phyloP scores from a whole-genome alignment of 495 filamentous ascomycete species.

The Penicillium robsamsonii region DNA sequence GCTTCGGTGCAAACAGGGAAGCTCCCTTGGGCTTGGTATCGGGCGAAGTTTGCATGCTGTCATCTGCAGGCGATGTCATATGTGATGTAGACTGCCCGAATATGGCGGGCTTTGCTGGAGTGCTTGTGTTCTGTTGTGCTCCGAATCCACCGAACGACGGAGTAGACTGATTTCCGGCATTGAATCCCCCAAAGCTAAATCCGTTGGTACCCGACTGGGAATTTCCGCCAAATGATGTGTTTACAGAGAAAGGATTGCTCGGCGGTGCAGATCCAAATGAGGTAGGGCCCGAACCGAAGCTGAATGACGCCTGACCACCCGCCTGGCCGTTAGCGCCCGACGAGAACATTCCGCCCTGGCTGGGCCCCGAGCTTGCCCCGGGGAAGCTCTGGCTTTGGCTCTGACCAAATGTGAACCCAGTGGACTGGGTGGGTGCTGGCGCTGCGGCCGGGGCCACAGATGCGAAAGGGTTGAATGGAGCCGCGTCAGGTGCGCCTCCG shows the following conservation, averaged over 20 bases:
- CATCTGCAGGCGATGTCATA: slow-evolving; percentile 25
- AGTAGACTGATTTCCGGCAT: slow-evolving; percentile 17
- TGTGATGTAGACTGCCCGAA: slow-evolving; percentile 25
- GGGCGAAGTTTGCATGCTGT: slow-evolving; percentile 47
- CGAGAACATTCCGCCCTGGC: slow-evolving; percentile 38
- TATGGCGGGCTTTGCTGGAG: slow-evolving; percentile 16
- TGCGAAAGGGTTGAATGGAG: slow-evolving; percentile 27
- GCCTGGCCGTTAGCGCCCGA: slow-evolving; percentile 34
- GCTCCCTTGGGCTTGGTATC: slow-evolving; percentile 34
- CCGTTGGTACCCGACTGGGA: slow-evolving; percentile 17
- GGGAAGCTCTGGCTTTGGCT: slow-evolving; percentile 49
- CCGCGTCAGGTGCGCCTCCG: slow-evolving; percentile 18
- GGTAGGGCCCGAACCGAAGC: slow-evolving; percentile 33
- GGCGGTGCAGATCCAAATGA: slow-evolving; percentile 20
- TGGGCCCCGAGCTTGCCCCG: slow-evolving; percentile 32
- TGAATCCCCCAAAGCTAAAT: slow-evolving; percentile 27
- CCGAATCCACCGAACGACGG: slow-evolving; percentile 29
- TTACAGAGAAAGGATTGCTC: slow-evolving; percentile 44
- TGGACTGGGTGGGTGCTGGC: slow-evolving; percentile 29
- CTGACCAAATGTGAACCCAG: slow-evolving; percentile 45
- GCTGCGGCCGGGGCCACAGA: slow-evolving; percentile 33
- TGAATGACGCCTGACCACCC: slow-evolving; percentile 34
- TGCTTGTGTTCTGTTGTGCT: slow-evolving; percentile 12
- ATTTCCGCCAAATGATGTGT: slow-evolving; percentile 19
- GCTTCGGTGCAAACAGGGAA: slow-evolving; percentile 13